Conservation (phyloP, 164 flowering plant species). For the Euptelea pleiosperma region DNA sequence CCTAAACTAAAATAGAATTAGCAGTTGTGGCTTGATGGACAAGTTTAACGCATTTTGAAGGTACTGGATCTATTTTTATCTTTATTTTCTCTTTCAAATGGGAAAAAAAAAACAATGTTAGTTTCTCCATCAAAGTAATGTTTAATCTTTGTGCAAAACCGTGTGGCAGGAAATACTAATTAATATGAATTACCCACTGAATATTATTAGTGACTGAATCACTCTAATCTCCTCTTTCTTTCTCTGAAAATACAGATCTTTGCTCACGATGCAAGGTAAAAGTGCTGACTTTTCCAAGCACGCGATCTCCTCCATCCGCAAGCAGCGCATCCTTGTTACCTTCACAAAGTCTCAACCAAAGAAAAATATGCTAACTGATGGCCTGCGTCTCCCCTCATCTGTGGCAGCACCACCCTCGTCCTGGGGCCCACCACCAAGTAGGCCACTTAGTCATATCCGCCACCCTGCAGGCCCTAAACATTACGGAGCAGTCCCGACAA, state of each 20-base stretch:
- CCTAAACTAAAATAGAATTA: too few species aligned
- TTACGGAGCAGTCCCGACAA: slow-evolving; percentile 40
- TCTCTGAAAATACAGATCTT: slow-evolving; percentile 43
- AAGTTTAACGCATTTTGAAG: too few species aligned
- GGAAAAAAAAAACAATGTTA: too few species aligned
- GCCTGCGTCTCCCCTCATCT: slow-evolving; percentile 30
- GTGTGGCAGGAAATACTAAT: too few species aligned
- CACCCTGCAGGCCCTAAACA: slow-evolving; percentile 55
- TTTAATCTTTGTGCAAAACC: too few species aligned
- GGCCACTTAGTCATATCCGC: slow-evolving; percentile 47
- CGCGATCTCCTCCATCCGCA: slow-evolving; percentile 63
- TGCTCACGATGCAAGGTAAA: slow-evolving; percentile 72
- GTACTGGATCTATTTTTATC: too few species aligned
- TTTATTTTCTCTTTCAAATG: too few species aligned
- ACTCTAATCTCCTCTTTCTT: too few species aligned
- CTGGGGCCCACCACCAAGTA: slow-evolving; percentile 56
- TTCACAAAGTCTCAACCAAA: slow-evolving; percentile 61
- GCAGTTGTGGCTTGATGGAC: too few species aligned
- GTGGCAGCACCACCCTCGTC: slow-evolving; percentile 30
- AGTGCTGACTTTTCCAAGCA: slow-evolving; percentile 69
- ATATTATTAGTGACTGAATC: too few species aligned
- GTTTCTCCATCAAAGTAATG: too few species aligned
- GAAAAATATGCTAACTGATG: slow-evolving; percentile 32
- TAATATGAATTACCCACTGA: too few species aligned
- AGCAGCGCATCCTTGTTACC: slow-evolving; percentile 70